phyloP scores from a whole-genome alignment of 768 basidiomycete genomes.

The Hortiboletus campestris region DNA sequence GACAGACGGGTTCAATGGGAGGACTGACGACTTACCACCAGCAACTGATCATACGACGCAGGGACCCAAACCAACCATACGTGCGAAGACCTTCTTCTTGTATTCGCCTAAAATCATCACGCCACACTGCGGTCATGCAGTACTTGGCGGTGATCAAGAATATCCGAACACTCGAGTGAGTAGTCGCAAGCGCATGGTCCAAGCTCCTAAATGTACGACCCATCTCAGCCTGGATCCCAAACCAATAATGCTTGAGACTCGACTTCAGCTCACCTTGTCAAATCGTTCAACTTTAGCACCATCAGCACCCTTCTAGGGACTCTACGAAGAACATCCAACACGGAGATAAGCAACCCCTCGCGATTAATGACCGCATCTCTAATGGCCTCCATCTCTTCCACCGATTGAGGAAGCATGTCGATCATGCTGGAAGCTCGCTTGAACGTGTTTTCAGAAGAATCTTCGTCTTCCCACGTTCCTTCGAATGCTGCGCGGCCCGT shows the following conservation, averaged over 20 bases:
- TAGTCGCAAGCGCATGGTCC: constrained; percentile 84
- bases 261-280: constrained; percentile 56
- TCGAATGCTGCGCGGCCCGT: constrained; percentile 78
- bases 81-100: constrained; percentile 47
- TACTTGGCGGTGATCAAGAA: constrained; percentile 91
- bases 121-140: constrained; percentile 78
- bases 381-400: constrained; percentile 78
- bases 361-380: constrained; percentile 76
- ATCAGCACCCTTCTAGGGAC: constrained; percentile 83
- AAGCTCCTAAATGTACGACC: constrained; percentile 52
- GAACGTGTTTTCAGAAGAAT: constrained; percentile 36
- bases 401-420: constrained; percentile 68
- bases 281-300: constrained; percentile 84
- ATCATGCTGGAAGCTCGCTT: constrained; percentile 74
- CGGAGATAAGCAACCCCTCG: constrained; percentile 80
- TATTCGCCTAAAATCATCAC: constrained; percentile 59
- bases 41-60: constrained; percentile 58
- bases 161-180: constrained; percentile 81
- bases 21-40: constrained; percentile 63
- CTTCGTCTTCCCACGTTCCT: constrained; percentile 50
- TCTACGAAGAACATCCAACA: constrained; percentile 84
- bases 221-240: neutral
- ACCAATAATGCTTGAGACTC: neutral
- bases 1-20: neutral
- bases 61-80: constrained; percentile 41